Evolutionary conservation across 495 filamentous ascomycete species (phyloP).

Genomic region (Xylaria intraflava): DNA sequence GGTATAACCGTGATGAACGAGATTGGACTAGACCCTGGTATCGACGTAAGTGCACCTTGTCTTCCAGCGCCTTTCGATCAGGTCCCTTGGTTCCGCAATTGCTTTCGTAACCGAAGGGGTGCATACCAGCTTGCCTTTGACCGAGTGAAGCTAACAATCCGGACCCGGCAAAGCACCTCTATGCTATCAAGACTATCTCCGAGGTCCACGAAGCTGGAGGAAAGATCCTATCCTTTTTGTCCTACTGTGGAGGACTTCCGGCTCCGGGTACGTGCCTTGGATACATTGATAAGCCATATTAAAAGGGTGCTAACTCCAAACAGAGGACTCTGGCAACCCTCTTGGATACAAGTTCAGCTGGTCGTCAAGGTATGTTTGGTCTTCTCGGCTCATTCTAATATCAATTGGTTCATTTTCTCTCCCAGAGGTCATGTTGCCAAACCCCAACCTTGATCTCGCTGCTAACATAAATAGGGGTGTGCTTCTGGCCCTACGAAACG

Average conservation of each 20-base stretch:
- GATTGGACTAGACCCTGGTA: conserved; percentile 54
- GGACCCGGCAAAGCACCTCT: conserved; percentile 63
- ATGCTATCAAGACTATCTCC: conserved; percentile 84
- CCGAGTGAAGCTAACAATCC: neutral
- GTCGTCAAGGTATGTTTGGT: conserved; percentile 34
- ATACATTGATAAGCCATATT: neutral
- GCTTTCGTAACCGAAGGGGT: neutral
- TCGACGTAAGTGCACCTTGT: conserved; percentile 6
- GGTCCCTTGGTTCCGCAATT: neutral
- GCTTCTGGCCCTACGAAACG: conserved; percentile 75
- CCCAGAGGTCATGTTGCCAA: neutral
- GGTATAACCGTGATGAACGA: conserved; percentile 98
- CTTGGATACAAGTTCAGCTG: conserved; percentile 95
- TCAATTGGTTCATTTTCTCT: neutral
- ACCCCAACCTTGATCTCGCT: neutral
- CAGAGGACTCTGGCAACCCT: conserved; percentile 82
- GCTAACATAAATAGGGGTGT: conserved; percentile 57
- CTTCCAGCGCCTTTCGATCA: neutral
- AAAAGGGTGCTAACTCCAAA: conserved; percentile 18
- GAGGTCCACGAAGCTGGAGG: conserved; percentile 78
- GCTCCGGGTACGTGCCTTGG: conserved; percentile 28
- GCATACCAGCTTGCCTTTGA: neutral
- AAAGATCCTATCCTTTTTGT: conserved; percentile 76
- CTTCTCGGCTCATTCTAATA: neutral
- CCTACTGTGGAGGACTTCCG: conserved; percentile 84